A percentile compares a stretch with the other conserved stretches of the same genome.
Evolutionary conservation across 352 stramenopile species (phyloP).

Genomic region (Pythium rishiriense): DNA sequence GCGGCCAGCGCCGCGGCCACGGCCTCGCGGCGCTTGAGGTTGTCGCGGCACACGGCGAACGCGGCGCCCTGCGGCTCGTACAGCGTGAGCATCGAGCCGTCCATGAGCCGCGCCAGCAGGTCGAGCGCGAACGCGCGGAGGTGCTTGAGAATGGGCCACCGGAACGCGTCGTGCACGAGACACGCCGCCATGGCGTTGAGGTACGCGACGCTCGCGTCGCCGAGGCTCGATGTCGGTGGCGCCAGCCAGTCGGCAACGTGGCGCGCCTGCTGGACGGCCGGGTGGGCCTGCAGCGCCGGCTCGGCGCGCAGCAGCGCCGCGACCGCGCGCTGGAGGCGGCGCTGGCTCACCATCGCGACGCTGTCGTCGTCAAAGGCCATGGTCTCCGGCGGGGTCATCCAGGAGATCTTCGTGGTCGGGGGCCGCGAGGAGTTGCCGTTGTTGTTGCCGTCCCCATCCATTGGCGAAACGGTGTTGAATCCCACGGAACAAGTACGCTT

Average conservation of each 20-base stretch:
- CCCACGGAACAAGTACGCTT: slow-evolving; percentile 1
- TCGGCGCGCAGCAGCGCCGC: slow-evolving; percentile 23
- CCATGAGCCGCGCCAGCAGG: slow-evolving; percentile 60
- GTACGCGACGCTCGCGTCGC: slow-evolving; percentile 22
- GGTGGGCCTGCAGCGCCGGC: slow-evolving; percentile 36
- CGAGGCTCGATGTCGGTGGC: slow-evolving; percentile 7
- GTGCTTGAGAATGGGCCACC: slow-evolving; percentile 49
- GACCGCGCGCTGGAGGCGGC: slow-evolving; percentile 33
- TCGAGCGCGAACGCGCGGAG: slow-evolving; percentile 75
- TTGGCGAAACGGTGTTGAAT: slow-evolving; percentile 36
- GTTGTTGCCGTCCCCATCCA: slow-evolving; percentile 18
- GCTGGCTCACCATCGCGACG: slow-evolving; percentile 33
- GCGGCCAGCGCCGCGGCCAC: slow-evolving; percentile 54
- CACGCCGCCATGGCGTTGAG: slow-evolving; percentile 61
- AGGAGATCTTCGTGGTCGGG: not conserved
- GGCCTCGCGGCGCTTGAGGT: slow-evolving; percentile 49
- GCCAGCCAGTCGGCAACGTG: slow-evolving; percentile 16
- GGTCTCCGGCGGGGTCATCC: not conserved
- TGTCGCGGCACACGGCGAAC: slow-evolving; percentile 41
- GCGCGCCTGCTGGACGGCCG: slow-evolving; percentile 36
- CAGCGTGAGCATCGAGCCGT: slow-evolving; percentile 42
- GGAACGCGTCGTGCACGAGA: slow-evolving; percentile 49
- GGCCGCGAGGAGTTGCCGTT: slow-evolving; percentile 6
- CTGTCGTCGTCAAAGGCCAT: slow-evolving; percentile 20
- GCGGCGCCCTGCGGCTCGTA: slow-evolving; percentile 31